These are phyloP conservation scores for Emergomyces pasteurianus DNA, from an alignment of 2,329 filamentous ascomycete genomes.

Conservation along the genomic window DNA sequence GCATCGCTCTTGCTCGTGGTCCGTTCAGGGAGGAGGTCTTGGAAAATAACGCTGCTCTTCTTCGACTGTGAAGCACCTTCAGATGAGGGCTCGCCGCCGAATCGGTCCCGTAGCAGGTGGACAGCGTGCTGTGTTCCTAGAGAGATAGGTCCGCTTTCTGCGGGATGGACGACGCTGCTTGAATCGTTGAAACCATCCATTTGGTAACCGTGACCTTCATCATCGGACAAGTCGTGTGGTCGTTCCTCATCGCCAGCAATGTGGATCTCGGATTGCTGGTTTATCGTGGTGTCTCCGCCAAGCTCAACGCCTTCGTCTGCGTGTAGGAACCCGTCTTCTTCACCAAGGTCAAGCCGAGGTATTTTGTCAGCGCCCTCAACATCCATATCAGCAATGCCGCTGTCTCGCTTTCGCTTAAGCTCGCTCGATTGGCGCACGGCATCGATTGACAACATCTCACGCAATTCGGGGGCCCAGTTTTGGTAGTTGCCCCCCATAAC, in stretches of 20 bases:
- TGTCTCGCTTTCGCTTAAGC: conserved; percentile 87
- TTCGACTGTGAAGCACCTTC: conserved; percentile 60
- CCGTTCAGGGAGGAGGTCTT: conserved; percentile 74
- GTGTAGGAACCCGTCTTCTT: conserved; percentile 47
- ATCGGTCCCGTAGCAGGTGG: conserved; percentile 79
- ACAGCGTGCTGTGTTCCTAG: conserved; percentile 91
- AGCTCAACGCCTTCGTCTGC: conserved; percentile 41
- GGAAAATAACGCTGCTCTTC: conserved; percentile 71
- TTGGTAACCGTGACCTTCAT: conserved; percentile 34
- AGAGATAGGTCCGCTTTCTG: conserved; percentile 76
- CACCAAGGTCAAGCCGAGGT: conserved; percentile 49
- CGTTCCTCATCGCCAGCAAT: conserved; percentile 46
- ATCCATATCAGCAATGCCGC: conserved; percentile 69
- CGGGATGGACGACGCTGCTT: conserved; percentile 61
- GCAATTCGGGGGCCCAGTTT: conserved; percentile 83
- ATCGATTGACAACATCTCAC: conserved; percentile 82
- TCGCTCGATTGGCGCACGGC: conserved; percentile 64
- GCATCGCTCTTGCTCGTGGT: conserved; percentile 77
- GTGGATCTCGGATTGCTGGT: conserved; percentile 48
- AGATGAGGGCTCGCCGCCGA: conserved; percentile 52
- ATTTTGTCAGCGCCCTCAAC: conserved; percentile 54
- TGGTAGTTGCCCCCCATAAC: conserved; percentile 70
- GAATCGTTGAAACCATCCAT: conserved; percentile 66
- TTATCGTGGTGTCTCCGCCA: conserved; percentile 33
- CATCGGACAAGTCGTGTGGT: conserved; percentile 33